Evolutionary conservation across 345 rosid species (phyloP), one percentile per base, ranked within the genome.

Genomic region (Gossypium arboreum): DNA sequence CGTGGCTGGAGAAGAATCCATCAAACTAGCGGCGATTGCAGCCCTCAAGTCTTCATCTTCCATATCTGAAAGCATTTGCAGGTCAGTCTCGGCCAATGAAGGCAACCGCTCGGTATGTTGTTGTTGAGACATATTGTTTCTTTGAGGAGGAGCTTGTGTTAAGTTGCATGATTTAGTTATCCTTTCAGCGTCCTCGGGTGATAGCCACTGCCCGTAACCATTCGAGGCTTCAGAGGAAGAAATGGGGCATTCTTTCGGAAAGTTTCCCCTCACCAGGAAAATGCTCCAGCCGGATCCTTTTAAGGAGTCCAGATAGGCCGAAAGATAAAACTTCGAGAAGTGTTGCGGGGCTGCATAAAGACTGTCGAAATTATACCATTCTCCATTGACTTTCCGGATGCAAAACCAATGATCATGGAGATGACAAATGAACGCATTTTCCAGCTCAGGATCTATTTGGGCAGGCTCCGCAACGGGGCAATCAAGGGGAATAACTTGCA

Each of bases 351-450:
- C 99, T 12, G 97, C 90, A 41, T 84, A 87, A 22, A 93, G 95
- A 77, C 99, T 95, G 82, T 95, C 97, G 16, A 95, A 95, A 79
- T 95, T 95, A 45, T 95, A 95, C 98, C 98, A 91, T 64, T 95
- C 99, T 9, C 90, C 89, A 22, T 86, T 89, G 70, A 89, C 98
- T 83, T 91, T 90, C 81, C 97, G 85, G 75, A 91, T 93, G 78
- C 96, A 93, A 79, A 93, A 93, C 98, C 98, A 91, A 74, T 95
- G 98, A 81, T 95, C 94, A 76, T 90, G 97, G 86, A 95, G 81
- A 78, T 93, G 99, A 75, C 98, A 95, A 66, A 95, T 89, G 71
- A 95, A 95, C 18, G 97, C 98, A 18, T 85, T 90, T 80, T 89
- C 98, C 67, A 78, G 85, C 83, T 91, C 99, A 0, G 99, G 98